Conservation (phyloP, 2,329 filamentous ascomycete species). For the Cercospora zeae-maydis region DNA sequence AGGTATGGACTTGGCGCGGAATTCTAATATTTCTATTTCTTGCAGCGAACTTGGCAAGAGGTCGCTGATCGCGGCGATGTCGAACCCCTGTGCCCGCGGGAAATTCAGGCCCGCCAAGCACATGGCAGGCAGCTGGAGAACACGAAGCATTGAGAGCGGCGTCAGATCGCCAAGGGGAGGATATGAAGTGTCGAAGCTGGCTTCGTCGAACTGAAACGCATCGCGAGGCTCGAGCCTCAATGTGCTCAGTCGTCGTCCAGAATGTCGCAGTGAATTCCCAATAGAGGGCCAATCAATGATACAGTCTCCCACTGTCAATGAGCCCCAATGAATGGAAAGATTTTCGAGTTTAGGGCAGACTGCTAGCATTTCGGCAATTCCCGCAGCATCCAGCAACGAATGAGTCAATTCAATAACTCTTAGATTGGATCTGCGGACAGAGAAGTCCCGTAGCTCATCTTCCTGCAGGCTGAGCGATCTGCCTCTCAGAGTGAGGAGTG, state of each 20-base stretch:
- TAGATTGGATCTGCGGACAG: background rate
- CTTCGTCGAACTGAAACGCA: conserved; percentile 1
- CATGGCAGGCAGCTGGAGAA: conserved; percentile 1
- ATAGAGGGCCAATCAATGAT: conserved; percentile 1
- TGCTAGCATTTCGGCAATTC: background rate
- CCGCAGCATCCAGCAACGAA: conserved; percentile 9
- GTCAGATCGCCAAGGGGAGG: conserved; percentile 5
- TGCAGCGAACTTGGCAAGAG: background rate
- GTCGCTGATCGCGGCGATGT: background rate
- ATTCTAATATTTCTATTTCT: background rate
- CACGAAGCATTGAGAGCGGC: conserved; percentile 2
- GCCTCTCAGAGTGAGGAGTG: background rate
- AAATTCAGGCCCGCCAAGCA: background rate
- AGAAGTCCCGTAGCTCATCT: background rate
- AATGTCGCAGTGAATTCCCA: conserved; percentile 6
- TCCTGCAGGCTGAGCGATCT: background rate
- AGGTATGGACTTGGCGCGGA: background rate
- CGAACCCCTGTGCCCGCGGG: background rate
- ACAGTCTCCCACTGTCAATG: conserved; percentile 6
- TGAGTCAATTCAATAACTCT: background rate
- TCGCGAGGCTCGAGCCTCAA: conserved; percentile 5
- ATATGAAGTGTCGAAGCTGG: background rate
- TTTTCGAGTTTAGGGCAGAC: background rate
- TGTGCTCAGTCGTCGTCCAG: background rate
- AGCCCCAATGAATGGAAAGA: conserved; percentile 7